phyloP scores from a whole-genome alignment of 1,284 basidiomycete species.

The Cryptococcus sp. region DNA sequence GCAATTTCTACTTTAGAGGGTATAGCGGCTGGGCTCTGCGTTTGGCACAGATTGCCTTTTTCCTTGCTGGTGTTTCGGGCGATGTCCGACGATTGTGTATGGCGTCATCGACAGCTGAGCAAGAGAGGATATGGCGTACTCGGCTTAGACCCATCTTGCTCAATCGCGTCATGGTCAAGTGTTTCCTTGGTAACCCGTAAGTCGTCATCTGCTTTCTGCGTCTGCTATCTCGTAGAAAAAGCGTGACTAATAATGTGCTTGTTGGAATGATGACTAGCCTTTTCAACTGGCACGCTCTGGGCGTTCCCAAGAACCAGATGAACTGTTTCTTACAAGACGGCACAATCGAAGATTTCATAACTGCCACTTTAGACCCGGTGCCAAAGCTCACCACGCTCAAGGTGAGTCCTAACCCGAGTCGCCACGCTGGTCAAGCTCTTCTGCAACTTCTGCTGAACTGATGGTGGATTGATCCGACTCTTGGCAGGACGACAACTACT shows the following conservation, averaged over 20 bases:
- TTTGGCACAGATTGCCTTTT: slow-evolving; percentile 65
- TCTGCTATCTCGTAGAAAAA: background rate
- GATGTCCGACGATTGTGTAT: slow-evolving; percentile 64
- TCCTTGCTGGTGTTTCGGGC: slow-evolving; percentile 61
- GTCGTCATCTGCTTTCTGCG: slow-evolving; percentile 6
- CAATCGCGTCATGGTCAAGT: slow-evolving; percentile 64
- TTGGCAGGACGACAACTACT: slow-evolving; percentile 61
- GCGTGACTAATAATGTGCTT: slow-evolving; percentile 11
- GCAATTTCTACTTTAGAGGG: slow-evolving; percentile 71
- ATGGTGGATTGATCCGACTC: background rate
- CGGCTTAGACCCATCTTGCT: slow-evolving; percentile 66
- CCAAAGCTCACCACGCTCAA: slow-evolving; percentile 59
- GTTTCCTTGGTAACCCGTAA: slow-evolving; percentile 62
- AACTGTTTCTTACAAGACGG: slow-evolving; percentile 69
- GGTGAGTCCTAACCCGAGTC: slow-evolving; percentile 16
- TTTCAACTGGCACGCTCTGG: slow-evolving; percentile 81
- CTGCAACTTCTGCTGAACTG: background rate
- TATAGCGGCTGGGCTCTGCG: slow-evolving; percentile 73
- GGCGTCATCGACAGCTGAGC: slow-evolving; percentile 62
- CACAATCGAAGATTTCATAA: slow-evolving; percentile 61
- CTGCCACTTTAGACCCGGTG: slow-evolving; percentile 67
- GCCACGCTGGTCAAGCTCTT: no score
- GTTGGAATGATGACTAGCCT: slow-evolving; percentile 30
- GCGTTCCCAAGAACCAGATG: slow-evolving; percentile 75
- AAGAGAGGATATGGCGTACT: slow-evolving; percentile 66